Evolutionary conservation across 176 grass and related monocot genomes (phyloP), one percentile per base, ranked within the genome.

Genomic region (Oryza nivara): DNA sequence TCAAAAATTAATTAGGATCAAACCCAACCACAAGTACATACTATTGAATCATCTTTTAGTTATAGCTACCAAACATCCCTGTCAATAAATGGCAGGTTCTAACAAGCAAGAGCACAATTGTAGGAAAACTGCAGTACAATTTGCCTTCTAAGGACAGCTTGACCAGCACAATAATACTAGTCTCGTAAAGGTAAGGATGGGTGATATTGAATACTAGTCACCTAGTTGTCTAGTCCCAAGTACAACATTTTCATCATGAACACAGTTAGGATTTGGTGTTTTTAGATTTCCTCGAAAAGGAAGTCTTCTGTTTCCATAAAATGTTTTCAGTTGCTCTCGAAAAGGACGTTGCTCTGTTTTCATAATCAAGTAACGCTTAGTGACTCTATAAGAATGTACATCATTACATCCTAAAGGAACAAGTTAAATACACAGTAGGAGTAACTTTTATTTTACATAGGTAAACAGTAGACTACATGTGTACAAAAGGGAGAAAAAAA

Each of bases 1-100:
- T 60, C 35, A 81, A 45, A 75, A 80, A 87, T 56, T 72, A 79
- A 80, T 20, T 32, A 28, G 51, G 30, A 82, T 71, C 22, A 32
- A 77, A 0, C 40, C 73, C 32, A 63, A 70, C 9, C 72, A 76
- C 51, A 77, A 43, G 51, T 20, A 44, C 19, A 11, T 23, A 22
- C 43, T 56, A 4, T 17, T 67, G 15, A 75, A 74, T 30, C 7
- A 17, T 25, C 22, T 66, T 32, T 23, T 26, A 20, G 54, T 52
- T 16, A 75, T 40, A 20, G 16, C 34, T 7, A 38, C 58, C 7
- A 51, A 51, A 32, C 7, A 22, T 0, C 56, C 15, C 16, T 54
- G 16, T 54, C 51, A 54, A 19, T 19, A 54, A 17, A 17, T 6
- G 2, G 43, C 32, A 49, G 43, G 64, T 46, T 65, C 75, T 35